phyloP scores from a whole-genome alignment of 2,329 filamentous ascomycete genomes.

The Monilinia laxa region DNA sequence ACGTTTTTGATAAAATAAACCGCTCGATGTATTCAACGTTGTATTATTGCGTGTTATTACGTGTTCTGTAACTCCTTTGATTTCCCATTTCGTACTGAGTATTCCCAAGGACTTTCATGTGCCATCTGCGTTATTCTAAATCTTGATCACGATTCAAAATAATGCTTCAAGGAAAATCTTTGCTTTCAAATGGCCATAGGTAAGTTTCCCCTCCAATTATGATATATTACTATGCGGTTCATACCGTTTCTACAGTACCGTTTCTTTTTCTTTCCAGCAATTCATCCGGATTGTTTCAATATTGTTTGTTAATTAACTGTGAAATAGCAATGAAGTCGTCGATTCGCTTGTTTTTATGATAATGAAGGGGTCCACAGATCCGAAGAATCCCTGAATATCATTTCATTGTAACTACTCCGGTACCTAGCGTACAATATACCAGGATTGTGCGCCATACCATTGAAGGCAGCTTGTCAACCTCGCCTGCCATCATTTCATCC shows the following conservation, averaged over 20 bases:
- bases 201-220: no score
- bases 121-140: neutral
- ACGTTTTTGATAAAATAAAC: neutral
- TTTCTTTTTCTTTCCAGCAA: neutral
- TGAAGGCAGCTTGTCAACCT: constrained; percentile 3
- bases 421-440: neutral
- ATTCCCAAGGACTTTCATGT: neutral
- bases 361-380: constrained; percentile 11
- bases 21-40: neutral
- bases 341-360: constrained; percentile 7
- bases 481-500: neutral
- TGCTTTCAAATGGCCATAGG: neutral
- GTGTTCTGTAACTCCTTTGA: constrained; percentile 12
- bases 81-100: constrained; percentile 2
- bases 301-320: neutral
- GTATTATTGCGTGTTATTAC: constrained; percentile 17
- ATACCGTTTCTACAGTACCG: neutral
- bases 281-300: neutral
- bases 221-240: no score
- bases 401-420: neutral
- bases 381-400: constrained; percentile 11
- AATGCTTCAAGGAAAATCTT: constrained; percentile 1
- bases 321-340: neutral
- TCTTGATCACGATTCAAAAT: neutral
- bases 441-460: constrained; percentile 9